Evolutionary conservation across 495 filamentous ascomycete species (phyloP), one percentile per base, ranked within the genome.

Genomic region (Schizothecium vesticola): DNA sequence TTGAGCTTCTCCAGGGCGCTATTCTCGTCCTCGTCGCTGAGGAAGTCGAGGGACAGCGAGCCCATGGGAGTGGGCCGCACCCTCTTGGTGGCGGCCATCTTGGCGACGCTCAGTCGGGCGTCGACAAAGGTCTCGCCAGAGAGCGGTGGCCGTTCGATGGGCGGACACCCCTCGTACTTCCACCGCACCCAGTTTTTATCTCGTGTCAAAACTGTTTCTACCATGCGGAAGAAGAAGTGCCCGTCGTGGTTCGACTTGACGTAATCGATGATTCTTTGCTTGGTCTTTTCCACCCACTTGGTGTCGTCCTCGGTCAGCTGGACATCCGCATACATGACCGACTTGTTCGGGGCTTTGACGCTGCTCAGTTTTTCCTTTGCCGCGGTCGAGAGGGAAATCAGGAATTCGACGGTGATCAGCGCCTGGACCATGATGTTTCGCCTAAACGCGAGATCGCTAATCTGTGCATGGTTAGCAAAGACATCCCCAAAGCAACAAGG

Each of bases 181-280:
- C 95, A 99, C 60, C 91, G 90, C 56, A 94, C 93, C 95, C 95
- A 99, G 72, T 97, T 96, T 78, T 97, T 97, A 79, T 99, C 95
- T 67, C 95, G 85, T 7, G 92, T 91, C 23, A 99, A 84, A 21
- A 98, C 93, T 5, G 93, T 97, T 73, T 97, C 94, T 43, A 99
- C 92, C 87, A 97, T 93, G 28, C 95, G 91, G 76, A 91, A 92
- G 78, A 97, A 99, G 77, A 96, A 95, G 65, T 90, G 90, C 16
- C 96, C 96, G 66, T 92, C 89, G n/a, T 79, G 76, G 9, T 73
- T 71, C 10, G 89, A 90, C 72, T 91, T 89, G 29, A 99, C 85
- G 75, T 97, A 96, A 23, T 83, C 85, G 62, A 88, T 88, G 66
- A 99, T 96, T 3, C 81, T 79, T 43, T 84, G 84, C 71, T 90